Evolutionary conservation across 257 asterid genomes (phyloP).

Genomic region (Anisodus tanguticus): DNA sequence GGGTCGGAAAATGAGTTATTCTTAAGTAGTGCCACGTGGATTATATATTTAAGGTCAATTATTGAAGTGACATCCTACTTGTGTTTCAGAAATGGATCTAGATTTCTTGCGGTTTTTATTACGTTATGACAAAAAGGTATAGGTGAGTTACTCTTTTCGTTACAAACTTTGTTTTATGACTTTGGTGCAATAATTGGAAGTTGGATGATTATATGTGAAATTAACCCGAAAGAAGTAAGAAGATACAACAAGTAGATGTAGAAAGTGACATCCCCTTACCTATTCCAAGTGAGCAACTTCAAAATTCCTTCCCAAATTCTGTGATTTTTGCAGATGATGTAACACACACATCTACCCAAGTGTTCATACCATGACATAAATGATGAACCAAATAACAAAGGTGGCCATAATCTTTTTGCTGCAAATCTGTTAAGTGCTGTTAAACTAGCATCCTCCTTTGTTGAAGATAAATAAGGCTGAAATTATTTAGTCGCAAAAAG

Average conservation of each 20-base stretch:
- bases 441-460: conserved; percentile 51
- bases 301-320: conserved; percentile 66
- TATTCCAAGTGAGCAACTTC: conserved; percentile 52
- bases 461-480: conserved; percentile 69
- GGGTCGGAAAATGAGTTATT: not conserved
- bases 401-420: conserved; percentile 76
- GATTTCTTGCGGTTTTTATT: too few relatives aligned
- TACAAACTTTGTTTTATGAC: too few relatives aligned
- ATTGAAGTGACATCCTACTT: too few relatives aligned
- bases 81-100: too few relatives aligned
- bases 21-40: not conserved
- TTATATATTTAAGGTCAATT: not conserved
- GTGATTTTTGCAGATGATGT: conserved; percentile 69
- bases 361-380: conserved; percentile 97
- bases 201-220: not conserved
- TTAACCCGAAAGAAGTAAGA: not conserved
- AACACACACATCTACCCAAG: conserved; percentile 74
- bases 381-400: conserved; percentile 66
- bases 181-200: too few relatives aligned
- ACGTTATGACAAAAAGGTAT: too few relatives aligned
- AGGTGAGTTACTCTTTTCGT: too few relatives aligned
- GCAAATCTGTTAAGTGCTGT: conserved; percentile 56
- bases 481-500: not conserved
- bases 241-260: not conserved
- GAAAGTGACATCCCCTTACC: conserved; percentile 41